Evolutionary conservation across 2,329 filamentous ascomycete genomes (phyloP).

Genomic region (Verticillium tricorpus): DNA sequence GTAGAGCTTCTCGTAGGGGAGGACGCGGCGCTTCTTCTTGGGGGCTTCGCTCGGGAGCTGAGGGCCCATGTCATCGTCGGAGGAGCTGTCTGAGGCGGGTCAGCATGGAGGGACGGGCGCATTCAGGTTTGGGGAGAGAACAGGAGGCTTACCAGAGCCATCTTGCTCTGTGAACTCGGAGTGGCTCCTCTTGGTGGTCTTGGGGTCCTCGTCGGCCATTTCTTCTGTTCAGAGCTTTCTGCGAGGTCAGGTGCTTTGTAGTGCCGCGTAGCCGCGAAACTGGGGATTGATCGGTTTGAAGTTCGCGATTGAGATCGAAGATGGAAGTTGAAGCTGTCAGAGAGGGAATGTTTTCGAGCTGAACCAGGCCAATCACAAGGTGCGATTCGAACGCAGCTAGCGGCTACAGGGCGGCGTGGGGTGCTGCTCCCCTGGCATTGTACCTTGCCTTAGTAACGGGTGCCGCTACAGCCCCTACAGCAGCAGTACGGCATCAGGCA

Average conservation of each 20-base stretch:
- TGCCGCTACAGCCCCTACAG: no score
- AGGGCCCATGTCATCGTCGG: conserved; percentile 90
- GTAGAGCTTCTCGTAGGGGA: conserved; percentile 94
- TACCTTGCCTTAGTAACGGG: no score
- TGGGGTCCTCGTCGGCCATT: conserved; percentile 29
- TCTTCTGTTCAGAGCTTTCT: conserved; percentile 3
- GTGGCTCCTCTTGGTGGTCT: conserved; percentile 50
- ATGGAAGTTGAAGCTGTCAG: not conserved
- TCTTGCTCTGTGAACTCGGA: conserved; percentile 48
- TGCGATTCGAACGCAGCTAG: not conserved
- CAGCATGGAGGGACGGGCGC: not conserved
- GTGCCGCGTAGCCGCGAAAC: not conserved
- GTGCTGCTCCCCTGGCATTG: not conserved
- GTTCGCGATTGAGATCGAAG: not conserved
- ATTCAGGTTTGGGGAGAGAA: conserved; percentile 2
- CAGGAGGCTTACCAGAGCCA: conserved; percentile 29
- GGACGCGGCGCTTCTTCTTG: conserved; percentile 80
- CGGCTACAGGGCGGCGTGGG: not conserved
- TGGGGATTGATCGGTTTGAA: not conserved
- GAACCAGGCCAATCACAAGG: not conserved
- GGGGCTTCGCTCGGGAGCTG: conserved; percentile 75
- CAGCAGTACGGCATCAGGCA: no score
- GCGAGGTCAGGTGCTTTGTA: not conserved
- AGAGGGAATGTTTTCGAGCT: not conserved
- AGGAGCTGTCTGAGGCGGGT: conserved; percentile 56